Conservation (phyloP, 1,139 yeast species). For the Diutina mesorugosa region DNA sequence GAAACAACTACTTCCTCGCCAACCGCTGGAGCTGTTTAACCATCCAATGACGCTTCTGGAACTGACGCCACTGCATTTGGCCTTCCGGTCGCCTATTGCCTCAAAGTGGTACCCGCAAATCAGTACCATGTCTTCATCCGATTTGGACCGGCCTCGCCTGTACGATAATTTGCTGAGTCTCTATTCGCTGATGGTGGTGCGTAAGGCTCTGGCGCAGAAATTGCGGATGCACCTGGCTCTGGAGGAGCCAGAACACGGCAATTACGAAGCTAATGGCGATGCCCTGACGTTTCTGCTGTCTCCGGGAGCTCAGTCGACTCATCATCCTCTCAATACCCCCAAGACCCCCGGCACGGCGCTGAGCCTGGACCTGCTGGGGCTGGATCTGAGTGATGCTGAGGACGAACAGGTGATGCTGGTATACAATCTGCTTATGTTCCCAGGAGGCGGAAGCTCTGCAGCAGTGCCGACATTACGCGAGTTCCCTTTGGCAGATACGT, state of each 20-base stretch:
- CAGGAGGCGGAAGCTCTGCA: not conserved
- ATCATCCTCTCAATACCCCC: not conserved
- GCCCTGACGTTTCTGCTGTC: not conserved
- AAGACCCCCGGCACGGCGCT: not conserved
- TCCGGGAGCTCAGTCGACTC: not conserved
- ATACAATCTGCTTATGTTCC: constrained; percentile 9
- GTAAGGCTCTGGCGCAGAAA: constrained; percentile 1
- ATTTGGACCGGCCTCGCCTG: not conserved
- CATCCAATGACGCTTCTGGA: not conserved
- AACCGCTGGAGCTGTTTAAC: constrained; percentile 1
- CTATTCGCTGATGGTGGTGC: not conserved
- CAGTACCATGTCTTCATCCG: not conserved
- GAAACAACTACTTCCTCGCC: constrained; percentile 1
- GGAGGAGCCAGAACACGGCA: not conserved
- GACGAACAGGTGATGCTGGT: constrained; percentile 43
- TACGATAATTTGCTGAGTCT: not conserved
- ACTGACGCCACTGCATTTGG: not conserved
- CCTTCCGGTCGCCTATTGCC: not conserved
- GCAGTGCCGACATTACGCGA: constrained; percentile 27
- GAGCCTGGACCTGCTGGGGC: not conserved
- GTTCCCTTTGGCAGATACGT: constrained; percentile 9
- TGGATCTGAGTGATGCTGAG: constrained; percentile 22
- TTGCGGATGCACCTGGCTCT: not conserved
- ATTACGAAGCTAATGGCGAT: not conserved
- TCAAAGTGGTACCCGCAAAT: not conserved